These are phyloP conservation scores for Metarhizium sp. DNA, from an alignment of 2,329 filamentous ascomycete genomes.

Conservation along the genomic window DNA sequence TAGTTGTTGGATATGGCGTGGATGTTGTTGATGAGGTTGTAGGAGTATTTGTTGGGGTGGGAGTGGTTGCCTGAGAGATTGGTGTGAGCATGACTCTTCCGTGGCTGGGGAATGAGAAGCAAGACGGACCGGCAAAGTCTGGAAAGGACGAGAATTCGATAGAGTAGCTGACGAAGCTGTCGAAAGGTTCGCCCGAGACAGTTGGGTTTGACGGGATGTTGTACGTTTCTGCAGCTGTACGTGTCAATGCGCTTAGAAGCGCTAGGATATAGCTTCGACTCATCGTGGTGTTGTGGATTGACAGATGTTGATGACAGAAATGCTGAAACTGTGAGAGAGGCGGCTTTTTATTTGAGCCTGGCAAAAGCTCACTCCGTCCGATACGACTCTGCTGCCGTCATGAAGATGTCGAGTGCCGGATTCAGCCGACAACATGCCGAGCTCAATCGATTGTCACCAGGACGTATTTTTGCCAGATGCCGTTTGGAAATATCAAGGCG, in stretches of 20 bases:
- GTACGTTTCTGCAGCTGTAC: constrained; percentile 6
- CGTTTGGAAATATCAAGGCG: not conserved
- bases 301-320: not conserved
- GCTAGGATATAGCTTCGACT: constrained; percentile 1
- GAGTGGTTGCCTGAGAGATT: constrained; percentile 36
- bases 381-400: too few species aligned
- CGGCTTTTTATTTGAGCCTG: too few species aligned
- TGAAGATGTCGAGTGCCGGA: not conserved
- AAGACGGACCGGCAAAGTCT: constrained; percentile 34
- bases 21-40: constrained; percentile 50
- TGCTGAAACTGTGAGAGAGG: too few species aligned
- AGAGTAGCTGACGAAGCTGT: constrained; percentile 38
- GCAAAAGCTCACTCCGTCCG: too few species aligned
- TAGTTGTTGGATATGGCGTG: constrained; percentile 43
- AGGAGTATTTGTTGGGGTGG: constrained; percentile 48
- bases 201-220: constrained; percentile 6
- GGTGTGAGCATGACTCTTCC: not conserved
- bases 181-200: constrained; percentile 5
- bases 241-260: constrained; percentile 4
- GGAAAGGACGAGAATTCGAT: constrained; percentile 43
- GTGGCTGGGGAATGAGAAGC: not conserved
- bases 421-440: not conserved
- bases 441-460: not conserved
- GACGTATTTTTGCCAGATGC: not conserved
- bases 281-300: not conserved